Evolutionary conservation across 2,329 filamentous ascomycete species (phyloP).

Genomic region (Colletotrichum sp.): DNA sequence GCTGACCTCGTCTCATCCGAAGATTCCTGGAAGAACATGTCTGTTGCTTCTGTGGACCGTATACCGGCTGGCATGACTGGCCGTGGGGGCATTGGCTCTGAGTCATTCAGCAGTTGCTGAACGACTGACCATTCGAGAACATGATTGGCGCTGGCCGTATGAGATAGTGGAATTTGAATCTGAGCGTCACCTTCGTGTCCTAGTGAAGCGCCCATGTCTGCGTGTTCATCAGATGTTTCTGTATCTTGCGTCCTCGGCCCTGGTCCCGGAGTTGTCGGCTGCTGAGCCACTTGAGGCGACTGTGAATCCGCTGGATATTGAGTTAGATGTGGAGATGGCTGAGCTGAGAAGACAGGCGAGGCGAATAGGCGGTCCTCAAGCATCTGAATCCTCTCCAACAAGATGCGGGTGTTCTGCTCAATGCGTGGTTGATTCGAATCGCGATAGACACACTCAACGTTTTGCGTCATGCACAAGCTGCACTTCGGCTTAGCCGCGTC

Average conservation of each 20-base stretch:
- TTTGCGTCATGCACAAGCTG: constrained; percentile 28
- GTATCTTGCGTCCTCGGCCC: not conserved
- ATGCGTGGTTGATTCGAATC: constrained; percentile 31
- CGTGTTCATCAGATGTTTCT: not conserved
- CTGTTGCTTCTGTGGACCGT: constrained; percentile 13
- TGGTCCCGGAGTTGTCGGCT: not conserved
- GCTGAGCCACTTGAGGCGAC: not conserved
- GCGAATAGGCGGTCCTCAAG: constrained; percentile 29
- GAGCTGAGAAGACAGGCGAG: constrained; percentile 3
- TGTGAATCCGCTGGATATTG: not conserved
- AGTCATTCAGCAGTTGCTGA: constrained; percentile 18
- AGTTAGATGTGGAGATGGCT: not conserved
- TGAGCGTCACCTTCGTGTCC: not conserved
- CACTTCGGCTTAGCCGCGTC: constrained; percentile 32
- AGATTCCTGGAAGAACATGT: constrained; percentile 6
- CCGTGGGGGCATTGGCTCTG: not conserved
- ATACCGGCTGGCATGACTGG: not conserved
- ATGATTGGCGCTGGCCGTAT: constrained; percentile 28
- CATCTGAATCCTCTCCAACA: constrained; percentile 33
- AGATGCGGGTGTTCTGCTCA: constrained; percentile 30
- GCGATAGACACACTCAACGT: constrained; percentile 32
- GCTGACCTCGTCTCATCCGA: not conserved
- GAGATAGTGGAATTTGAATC: constrained; percentile 22
- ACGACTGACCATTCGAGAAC: constrained; percentile 27
- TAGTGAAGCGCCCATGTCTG: not conserved